phyloP scores from a whole-genome alignment of 148 eudicot species.

The Diospyros kaki region DNA sequence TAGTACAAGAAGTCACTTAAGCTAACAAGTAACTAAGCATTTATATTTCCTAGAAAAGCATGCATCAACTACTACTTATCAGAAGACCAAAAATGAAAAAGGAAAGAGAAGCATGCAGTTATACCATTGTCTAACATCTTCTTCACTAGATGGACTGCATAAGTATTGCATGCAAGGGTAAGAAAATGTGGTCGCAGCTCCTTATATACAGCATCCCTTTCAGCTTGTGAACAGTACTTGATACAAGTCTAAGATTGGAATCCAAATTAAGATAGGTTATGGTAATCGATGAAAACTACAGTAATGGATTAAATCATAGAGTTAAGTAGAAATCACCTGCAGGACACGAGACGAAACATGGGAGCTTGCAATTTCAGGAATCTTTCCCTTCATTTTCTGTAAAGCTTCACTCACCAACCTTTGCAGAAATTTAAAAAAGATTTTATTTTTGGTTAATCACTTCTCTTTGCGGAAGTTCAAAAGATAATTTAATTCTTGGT shows the following conservation, averaged over 20 bases:
- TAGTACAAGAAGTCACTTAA: background rate
- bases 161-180: slow-evolving; percentile 67
- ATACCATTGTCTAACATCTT: slow-evolving; percentile 92
- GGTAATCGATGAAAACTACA: background rate
- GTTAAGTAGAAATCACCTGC: slow-evolving; percentile 52
- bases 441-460: background rate
- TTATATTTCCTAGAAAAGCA: background rate
- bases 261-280: slow-evolving; percentile 1
- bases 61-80: background rate
- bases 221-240: slow-evolving; percentile 81
- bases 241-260: slow-evolving; percentile 64
- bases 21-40: background rate
- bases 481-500: too few species aligned
- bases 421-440: slow-evolving; percentile 3
- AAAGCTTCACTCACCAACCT: slow-evolving; percentile 85
- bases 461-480: background rate
- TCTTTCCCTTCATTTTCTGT: slow-evolving; percentile 85
- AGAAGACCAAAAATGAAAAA: background rate
- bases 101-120: background rate
- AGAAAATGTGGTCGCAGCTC: slow-evolving; percentile 86
- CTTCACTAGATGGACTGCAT: slow-evolving; percentile 85
- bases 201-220: slow-evolving; percentile 62
- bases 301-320: slow-evolving; percentile 1
- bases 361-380: slow-evolving; percentile 85
- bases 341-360: slow-evolving; percentile 94